Base-by-base conservation (phyloP, 768 basidiomycete species). In the Suillus subaureus region DNA sequence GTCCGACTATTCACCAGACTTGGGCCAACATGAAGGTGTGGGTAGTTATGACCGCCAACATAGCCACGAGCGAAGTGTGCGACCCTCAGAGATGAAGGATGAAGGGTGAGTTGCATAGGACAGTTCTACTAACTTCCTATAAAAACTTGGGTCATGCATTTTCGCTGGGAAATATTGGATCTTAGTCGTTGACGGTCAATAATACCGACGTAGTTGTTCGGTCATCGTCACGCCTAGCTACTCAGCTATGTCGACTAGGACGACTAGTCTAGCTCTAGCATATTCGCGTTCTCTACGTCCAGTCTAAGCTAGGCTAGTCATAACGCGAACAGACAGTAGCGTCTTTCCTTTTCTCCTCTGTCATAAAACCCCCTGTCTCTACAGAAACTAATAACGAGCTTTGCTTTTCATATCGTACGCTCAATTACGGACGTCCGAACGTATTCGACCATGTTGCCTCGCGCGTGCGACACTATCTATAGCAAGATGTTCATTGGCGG, bases 401-500 rank as follows among this genome's bases (percentile, higher is more conserved):
- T 85, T 83, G 74, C 79, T 79, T 82, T 81, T 70, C 74, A 77
- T 77, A 66, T 74, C 66, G 74, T 60, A 42, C 61, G 47, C 49
- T 67, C 69, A 65, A 54, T 70, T 60, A 60, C 39, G 40, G 58
- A 31, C 72, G 55, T 70, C 73, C 71, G 65, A 61, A 66, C 69
- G 64, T 71, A 54, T 77, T 68, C 68, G 42, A 23, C 52, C 61
- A 51, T 69, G 67, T 61, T 66, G 64, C 69, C 67, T 62, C 72
- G 64, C 75, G 67, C 69, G 69, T 74, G 67, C 66, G 70, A 65
- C 70, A 55, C 68, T 70, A 72, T 81, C 77, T 81, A 78, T 84
- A 98, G 97, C 80, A 99, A 99, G 85, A 99, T 99, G 97, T 99
- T 99, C 80, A 96, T 99, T 76, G 97, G 97, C 68, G 97, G 97